These are phyloP conservation scores for Phytophthora tubulina DNA, from an alignment of 352 stramenopile genomes.

Conservation along the genomic window DNA sequence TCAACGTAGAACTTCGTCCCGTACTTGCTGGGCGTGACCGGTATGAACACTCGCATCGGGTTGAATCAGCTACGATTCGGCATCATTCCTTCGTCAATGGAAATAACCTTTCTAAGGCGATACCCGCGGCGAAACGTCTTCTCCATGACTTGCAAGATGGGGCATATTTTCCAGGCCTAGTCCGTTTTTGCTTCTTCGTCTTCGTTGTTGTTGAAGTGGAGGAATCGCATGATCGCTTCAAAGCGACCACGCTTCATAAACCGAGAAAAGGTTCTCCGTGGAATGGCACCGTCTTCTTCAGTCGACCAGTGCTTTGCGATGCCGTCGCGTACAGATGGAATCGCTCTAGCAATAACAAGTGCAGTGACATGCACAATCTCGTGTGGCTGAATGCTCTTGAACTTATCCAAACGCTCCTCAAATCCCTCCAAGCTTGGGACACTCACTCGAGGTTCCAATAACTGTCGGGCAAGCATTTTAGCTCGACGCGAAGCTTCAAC, in stretches of 20 bases:
- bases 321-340: neutral
- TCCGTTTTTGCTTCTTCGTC: neutral
- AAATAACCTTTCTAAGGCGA: slow-evolving; percentile 20
- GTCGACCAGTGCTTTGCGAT: slow-evolving; percentile 17
- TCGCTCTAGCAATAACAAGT: slow-evolving; percentile 14
- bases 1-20: slow-evolving; percentile 44
- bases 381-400: slow-evolving; percentile 23
- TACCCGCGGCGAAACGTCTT: slow-evolving; percentile 32
- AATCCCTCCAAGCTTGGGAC: slow-evolving; percentile 7
- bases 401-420: slow-evolving; percentile 12
- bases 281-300: slow-evolving; percentile 18
- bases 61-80: slow-evolving; percentile 29
- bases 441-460: slow-evolving; percentile 10
- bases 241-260: slow-evolving; percentile 31
- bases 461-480: neutral
- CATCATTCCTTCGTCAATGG: slow-evolving; percentile 41
- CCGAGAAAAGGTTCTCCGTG: slow-evolving; percentile 15
- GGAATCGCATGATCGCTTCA: slow-evolving; percentile 26
- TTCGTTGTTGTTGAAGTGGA: slow-evolving; percentile 37
- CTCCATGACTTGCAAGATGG: slow-evolving; percentile 26
- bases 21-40: slow-evolving; percentile 32
- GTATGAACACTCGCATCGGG: slow-evolving; percentile 31
- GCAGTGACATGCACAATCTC: slow-evolving; percentile 23
- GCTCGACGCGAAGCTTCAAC: neutral
- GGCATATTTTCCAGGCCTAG: slow-evolving; percentile 29